A percentile compares a stretch with the other conserved stretches of the same genome.
Conservation (phyloP, 495 filamentous ascomycete species). For the Penicillium nucicola region DNA sequence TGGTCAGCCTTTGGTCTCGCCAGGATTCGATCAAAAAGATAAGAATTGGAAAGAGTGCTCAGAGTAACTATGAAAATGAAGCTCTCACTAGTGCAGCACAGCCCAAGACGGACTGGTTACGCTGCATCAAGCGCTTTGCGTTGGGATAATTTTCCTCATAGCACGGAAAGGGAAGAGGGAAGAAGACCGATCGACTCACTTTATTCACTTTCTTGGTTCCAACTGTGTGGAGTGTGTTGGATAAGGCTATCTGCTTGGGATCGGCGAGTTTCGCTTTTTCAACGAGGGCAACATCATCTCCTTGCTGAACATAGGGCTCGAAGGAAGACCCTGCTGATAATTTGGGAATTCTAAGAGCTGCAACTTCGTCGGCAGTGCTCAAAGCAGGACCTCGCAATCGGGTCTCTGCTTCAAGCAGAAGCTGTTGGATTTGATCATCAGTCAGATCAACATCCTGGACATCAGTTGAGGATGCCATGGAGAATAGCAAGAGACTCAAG, state of each 20-base stretch:
- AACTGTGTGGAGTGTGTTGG: conserved; percentile 41
- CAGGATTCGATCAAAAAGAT: not conserved
- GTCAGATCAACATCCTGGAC: conserved; percentile 19
- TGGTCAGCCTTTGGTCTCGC: conserved; percentile 26
- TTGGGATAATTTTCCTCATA: conserved; percentile 71
- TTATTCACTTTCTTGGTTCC: conserved; percentile 34
- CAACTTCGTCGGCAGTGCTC: not conserved
- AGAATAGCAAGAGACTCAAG: conserved; percentile 6
- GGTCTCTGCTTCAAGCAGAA: conserved; percentile 63
- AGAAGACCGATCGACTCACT: conserved; percentile 36
- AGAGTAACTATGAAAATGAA: conserved; percentile 98
- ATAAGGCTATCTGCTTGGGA: conserved; percentile 36
- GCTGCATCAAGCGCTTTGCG: conserved; percentile 60
- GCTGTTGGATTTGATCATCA: conserved; percentile 58
- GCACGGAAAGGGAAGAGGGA: conserved; percentile 27
- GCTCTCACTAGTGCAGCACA: conserved; percentile 72
- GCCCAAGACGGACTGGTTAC: conserved; percentile 70
- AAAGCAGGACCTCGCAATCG: conserved; percentile 43
- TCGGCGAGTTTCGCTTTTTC: conserved; percentile 47
- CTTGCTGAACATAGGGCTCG: conserved; percentile 47
- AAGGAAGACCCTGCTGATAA: conserved; percentile 34
- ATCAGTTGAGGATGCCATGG: conserved; percentile 18
- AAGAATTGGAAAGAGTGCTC: conserved; percentile 47
- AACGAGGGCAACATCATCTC: conserved; percentile 41
- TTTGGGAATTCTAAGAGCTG: conserved; percentile 35